Evolutionary conservation across 768 basidiomycete genomes (phyloP), one percentile per base, ranked within the genome.

Genomic region (Psilocybe sp.): DNA sequence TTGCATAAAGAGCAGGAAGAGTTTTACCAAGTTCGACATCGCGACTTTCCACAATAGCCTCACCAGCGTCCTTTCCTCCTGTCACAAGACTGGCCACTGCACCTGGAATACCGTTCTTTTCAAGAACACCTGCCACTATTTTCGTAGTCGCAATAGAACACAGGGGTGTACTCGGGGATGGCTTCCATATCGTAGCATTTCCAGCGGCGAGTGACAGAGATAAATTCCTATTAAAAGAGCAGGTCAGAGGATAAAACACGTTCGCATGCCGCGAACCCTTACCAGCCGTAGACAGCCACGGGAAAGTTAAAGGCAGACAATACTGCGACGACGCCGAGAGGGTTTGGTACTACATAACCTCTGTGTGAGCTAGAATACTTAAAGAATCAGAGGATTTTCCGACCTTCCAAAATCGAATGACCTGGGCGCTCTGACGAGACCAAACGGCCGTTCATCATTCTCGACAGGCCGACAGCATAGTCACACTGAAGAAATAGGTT

Each of bases 261-360:
- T 36, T 41, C 38, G 20, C 13, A 43, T 36, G 16, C 60, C 72
- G 36, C 23, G 23, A 28, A 28, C 23, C 18, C 49, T 12, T 67
- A 87, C 91, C 92, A 94, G 56, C 92, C 92, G 66, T 91, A 92
- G 39, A 95, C 92, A 32, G 93, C 93, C 38, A 92, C 85, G 9
- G 96, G 96, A 64, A 98, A 98, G 67, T 98, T 98, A 76, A 97
- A 98, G 0, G 96, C 96, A 16, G 91, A 87, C 45, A 98, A 70
- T 9, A 96, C 82, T 28, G 75, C 84, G 35, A 81, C 78, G 37
- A 81, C 76, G 14, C 80, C 79, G 41, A 98, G 76, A 16, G 96
- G 95, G 64, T 97, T 97, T 8, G 95, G 89, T 3, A 96, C 92
- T 93, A 65, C 9, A 58, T 28, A 28, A 28, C 58, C 46, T 50